These are phyloP conservation scores for Colletotrichum coccodes DNA, from an alignment of 2,329 filamentous ascomycete genomes.

Conservation along the genomic window DNA sequence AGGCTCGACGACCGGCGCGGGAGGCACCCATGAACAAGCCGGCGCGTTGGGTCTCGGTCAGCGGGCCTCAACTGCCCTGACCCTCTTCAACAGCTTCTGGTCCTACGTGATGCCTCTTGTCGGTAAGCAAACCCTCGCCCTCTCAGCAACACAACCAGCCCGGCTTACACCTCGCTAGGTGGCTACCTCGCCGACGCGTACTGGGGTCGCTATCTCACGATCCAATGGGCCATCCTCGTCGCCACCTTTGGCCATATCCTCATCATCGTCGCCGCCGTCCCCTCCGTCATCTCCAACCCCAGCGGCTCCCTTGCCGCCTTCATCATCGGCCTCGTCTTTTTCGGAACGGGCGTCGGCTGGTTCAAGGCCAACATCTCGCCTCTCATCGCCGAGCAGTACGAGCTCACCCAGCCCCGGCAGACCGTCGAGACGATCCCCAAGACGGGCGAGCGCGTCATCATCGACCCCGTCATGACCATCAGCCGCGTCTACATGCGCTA, in stretches of 20 bases:
- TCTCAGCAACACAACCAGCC: background rate
- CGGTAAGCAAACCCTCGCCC: background rate
- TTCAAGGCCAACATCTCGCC: constrained; percentile 82
- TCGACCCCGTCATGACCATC: constrained; percentile 72
- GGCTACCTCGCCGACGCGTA: constrained; percentile 73
- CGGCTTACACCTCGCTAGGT: constrained; percentile 39
- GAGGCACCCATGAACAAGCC: constrained; percentile 38
- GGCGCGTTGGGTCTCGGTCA: constrained; percentile 36
- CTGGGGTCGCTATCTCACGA: constrained; percentile 77
- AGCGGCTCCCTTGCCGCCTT: constrained; percentile 61
- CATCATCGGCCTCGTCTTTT: constrained; percentile 68
- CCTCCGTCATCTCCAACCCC: constrained; percentile 45
- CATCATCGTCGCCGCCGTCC: constrained; percentile 67
- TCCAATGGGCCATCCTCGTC: constrained; percentile 73
- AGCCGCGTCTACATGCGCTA: constrained; percentile 75
- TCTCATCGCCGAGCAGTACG: constrained; percentile 74
- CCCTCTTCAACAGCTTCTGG: constrained; percentile 34
- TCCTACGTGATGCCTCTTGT: constrained; percentile 40
- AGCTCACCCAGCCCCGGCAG: constrained; percentile 53
- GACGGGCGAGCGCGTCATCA: constrained; percentile 72
- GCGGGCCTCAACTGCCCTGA: constrained; percentile 28
- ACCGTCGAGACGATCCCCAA: constrained; percentile 47
- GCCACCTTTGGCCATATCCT: constrained; percentile 77
- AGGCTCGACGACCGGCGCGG: constrained; percentile 57
- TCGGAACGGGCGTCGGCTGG: constrained; percentile 69